Conservation (phyloP, 495 filamentous ascomycete species). For the Trichoderma asperelloides region DNA sequence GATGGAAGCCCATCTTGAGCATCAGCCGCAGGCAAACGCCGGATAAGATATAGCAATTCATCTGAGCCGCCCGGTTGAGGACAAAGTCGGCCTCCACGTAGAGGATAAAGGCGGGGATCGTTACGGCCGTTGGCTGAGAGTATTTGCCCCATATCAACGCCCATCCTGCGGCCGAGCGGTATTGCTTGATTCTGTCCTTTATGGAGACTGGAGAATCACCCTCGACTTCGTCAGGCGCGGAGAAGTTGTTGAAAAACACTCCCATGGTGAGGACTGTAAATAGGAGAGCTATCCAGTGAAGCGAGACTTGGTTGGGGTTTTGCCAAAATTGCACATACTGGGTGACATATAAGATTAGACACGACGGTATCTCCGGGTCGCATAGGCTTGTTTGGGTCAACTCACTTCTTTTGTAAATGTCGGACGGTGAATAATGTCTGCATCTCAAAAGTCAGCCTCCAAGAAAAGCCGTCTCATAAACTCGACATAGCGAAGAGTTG, state of each 20-base stretch:
- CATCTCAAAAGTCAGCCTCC: conserved; percentile 10
- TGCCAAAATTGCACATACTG: conserved; percentile 43
- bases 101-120: conserved; percentile 40
- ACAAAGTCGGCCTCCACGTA: conserved; percentile 40
- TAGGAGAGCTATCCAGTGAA: conserved; percentile 38
- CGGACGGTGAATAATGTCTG: conserved; percentile 35
- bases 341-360: neutral
- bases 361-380: neutral
- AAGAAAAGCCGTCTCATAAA: neutral
- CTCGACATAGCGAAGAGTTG: neutral
- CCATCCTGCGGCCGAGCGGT: conserved; percentile 28
- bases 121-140: conserved; percentile 32
- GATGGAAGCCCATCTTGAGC: conserved; percentile 48
- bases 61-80: conserved; percentile 31
- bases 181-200: conserved; percentile 29
- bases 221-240: conserved; percentile 31
- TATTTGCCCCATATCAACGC: conserved; percentile 38
- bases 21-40: conserved; percentile 42
- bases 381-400: neutral
- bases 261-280: conserved; percentile 34
- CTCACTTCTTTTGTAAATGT: conserved; percentile 28
- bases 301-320: conserved; percentile 24
- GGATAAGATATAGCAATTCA: conserved; percentile 39
- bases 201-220: conserved; percentile 20
- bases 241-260: conserved; percentile 29